Evolutionary conservation across 257 asterid genomes (phyloP), one percentile per base, ranked within the genome.

Genomic region (Ilex aquifolium): DNA sequence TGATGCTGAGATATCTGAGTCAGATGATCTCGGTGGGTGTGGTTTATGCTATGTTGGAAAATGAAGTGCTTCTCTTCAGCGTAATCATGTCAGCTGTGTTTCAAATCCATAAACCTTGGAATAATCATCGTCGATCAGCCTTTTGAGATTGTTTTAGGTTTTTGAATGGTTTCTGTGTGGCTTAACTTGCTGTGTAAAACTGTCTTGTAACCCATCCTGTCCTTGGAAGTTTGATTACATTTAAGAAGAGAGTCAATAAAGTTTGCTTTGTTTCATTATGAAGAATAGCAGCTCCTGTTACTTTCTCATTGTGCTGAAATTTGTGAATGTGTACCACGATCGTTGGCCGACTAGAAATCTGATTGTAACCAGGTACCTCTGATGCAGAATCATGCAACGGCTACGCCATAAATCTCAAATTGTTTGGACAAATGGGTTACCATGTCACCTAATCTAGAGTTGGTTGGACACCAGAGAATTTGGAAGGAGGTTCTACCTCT

Each of bases 121-220:
- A 40, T 60, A 72, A 54, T 65, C 68, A 49, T 59, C 66, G 80
- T 70, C 65, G 66, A 74, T 72, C 73, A 67, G 77, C 69, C 48
- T 67, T 65, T 72, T 76, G 40, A 59, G 56, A 63, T 69, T 70
- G 70, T 66, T 68, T 62, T 63, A 32, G 75, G 75, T 65, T 68
- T 36, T 8, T 36, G 53, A 65, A 5, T 68, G 68, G 31, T 76
- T 68, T 70, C 44, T 17, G 44, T 68, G 76, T 65, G 64, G 69
- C 65, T 63, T 49, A 53, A 67, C 52, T 30, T 62, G 72, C 56
- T 65, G 67, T 68, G 54, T 78, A 31, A 64, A 56, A 4, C 42
- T 36, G 42, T 36, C 42, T 36, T 36, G 42, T 8, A 36, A 36
- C 42, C 42, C 42, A 36, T 36, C 51, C 39, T 63, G 15, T 50